A percentile compares a stretch with the other conserved stretches of the same genome.
These are phyloP conservation scores for Cryptococcus jaspeensis DNA, from an alignment of 1,284 basidiomycete genomes.

Conservation along the genomic window DNA sequence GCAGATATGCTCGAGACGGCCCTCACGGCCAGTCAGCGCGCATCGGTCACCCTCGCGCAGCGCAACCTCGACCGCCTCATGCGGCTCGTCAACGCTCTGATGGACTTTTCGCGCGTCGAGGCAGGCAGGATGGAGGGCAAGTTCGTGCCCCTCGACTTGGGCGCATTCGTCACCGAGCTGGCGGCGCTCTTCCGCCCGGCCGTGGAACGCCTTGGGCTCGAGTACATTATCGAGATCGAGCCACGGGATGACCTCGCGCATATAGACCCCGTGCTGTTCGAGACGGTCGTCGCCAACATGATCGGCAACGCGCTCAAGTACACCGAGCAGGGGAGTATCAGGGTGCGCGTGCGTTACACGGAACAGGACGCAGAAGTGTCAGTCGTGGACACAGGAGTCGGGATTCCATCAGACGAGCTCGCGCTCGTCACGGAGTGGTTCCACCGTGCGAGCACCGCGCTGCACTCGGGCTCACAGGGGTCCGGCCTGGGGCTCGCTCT, in stretches of 20 bases:
- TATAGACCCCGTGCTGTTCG: slow-evolving; percentile 49
- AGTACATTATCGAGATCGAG: slow-evolving; percentile 43
- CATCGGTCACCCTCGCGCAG: slow-evolving; percentile 37
- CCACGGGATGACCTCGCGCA: slow-evolving; percentile 33
- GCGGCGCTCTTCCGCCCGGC: slow-evolving; percentile 48
- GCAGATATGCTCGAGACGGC: slow-evolving; percentile 36
- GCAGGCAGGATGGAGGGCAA: slow-evolving; percentile 42
- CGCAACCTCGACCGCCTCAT: slow-evolving; percentile 41
- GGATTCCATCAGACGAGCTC: slow-evolving; percentile 41
- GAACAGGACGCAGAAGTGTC: slow-evolving; percentile 32
- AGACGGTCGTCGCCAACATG: slow-evolving; percentile 49
- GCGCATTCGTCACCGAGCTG: slow-evolving; percentile 43
- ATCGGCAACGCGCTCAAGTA: slow-evolving; percentile 50
- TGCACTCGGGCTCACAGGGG: slow-evolving; percentile 28
- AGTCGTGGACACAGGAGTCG: slow-evolving; percentile 51
- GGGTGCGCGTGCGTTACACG: slow-evolving; percentile 31
- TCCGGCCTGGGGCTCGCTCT: slow-evolving; percentile 39
- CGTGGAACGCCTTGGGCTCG: slow-evolving; percentile 32
- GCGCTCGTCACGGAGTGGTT: slow-evolving; percentile 30
- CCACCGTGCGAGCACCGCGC: slow-evolving; percentile 32
- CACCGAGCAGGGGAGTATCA: slow-evolving; percentile 38
- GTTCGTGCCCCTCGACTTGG: slow-evolving; percentile 47
- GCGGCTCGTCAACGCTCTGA: slow-evolving; percentile 46
- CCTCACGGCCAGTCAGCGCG: slow-evolving; percentile 22
- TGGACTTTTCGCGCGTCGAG: slow-evolving; percentile 49